phyloP scores from a whole-genome alignment of 257 asterid genomes.

The Mentha longifolia region DNA sequence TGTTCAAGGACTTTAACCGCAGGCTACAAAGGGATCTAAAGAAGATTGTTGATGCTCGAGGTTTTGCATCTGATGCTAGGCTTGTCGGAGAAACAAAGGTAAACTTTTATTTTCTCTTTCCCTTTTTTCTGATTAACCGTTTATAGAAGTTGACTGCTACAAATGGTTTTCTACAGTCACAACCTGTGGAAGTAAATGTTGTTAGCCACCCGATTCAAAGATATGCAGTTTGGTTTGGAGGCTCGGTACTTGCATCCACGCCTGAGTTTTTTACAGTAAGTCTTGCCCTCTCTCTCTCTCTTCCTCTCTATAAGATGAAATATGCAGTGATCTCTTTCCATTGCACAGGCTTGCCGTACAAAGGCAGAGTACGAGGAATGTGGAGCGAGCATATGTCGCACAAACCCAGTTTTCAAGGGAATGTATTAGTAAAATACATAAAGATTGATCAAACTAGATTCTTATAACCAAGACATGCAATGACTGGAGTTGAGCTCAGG shows the following conservation, averaged over 20 bases:
- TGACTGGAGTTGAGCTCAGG: too few species aligned
- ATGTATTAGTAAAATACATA: conserved; percentile 71
- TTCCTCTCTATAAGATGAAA: not conserved
- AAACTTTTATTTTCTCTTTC: conserved; percentile 1
- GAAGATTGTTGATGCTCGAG: conserved; percentile 91
- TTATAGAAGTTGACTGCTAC: conserved; percentile 24
- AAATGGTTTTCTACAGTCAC: conserved; percentile 52
- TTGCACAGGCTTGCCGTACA: conserved; percentile 86
- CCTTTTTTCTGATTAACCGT: not conserved
- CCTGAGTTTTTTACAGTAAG: conserved; percentile 87
- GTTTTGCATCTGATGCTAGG: conserved; percentile 71
- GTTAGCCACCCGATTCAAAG: conserved; percentile 94
- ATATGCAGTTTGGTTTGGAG: conserved; percentile 99
- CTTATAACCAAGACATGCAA: not conserved
- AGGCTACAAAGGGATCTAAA: conserved; percentile 90
- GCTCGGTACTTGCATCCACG: conserved; percentile 93
- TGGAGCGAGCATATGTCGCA: conserved; percentile 97
- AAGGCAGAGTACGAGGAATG: conserved; percentile 96
- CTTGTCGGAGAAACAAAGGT: conserved; percentile 75
- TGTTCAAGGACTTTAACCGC: conserved; percentile 94
- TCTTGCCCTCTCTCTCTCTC: conserved; percentile 1
- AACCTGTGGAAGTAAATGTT: conserved; percentile 95
- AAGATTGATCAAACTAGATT: conserved; percentile 26
- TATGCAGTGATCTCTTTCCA: not conserved
- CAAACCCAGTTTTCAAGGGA: conserved; percentile 96